Conservation (phyloP, 225 moss, liverwort and hornwort species). For the Rhytidiadelphus loreus region DNA sequence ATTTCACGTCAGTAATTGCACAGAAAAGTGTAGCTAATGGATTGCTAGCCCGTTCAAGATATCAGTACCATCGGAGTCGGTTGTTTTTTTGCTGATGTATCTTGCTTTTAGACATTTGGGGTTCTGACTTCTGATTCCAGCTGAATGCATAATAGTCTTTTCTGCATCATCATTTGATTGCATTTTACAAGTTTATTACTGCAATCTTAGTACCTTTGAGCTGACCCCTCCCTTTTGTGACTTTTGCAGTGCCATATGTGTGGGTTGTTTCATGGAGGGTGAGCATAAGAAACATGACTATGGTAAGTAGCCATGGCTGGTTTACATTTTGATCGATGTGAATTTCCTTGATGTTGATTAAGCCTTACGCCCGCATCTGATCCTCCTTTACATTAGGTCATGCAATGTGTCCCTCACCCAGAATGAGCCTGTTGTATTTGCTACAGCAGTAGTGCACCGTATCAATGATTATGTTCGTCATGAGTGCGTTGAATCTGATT, state of each 20-base stretch:
- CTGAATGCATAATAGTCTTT: neutral
- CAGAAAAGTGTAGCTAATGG: neutral
- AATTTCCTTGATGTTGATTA: neutral
- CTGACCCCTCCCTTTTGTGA: neutral
- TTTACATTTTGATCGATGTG: neutral
- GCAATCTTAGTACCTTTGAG: neutral
- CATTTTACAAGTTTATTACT: neutral
- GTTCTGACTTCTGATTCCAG: neutral
- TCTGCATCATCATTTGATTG: neutral
- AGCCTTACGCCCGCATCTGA: neutral
- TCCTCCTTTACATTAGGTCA: neutral
- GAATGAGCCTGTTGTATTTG: neutral
- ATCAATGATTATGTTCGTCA: neutral
- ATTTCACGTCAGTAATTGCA: neutral
- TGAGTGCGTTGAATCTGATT: neutral
- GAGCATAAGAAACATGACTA: conserved; percentile 9
- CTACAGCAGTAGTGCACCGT: neutral
- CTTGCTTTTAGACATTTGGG: neutral
- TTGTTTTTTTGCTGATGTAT: neutral
- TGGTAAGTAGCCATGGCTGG: neutral
- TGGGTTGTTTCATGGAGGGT: conserved; percentile 2
- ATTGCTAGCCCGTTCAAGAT: neutral
- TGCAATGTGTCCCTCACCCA: neutral
- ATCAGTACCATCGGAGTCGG: neutral
- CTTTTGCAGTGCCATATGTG: conserved; percentile 19